Evolutionary conservation across 1,139 yeast species (phyloP), one percentile per base, ranked within the genome.

Genomic region (Debaryomyces sp.): DNA sequence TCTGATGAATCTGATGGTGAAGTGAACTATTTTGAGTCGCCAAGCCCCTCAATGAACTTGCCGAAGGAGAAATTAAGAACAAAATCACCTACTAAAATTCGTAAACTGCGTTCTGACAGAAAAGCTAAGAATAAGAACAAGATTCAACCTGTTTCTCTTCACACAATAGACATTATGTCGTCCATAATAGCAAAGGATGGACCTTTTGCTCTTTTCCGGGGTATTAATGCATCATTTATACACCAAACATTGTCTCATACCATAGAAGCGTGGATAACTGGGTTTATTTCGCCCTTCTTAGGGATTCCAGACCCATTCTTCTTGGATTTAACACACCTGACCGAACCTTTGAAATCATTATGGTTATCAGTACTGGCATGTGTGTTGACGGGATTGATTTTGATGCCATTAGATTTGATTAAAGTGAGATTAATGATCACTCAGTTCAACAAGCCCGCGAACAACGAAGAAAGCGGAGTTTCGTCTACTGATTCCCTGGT

Each of bases 231-330:
- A 1, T 78, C 96, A 1, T 92, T 91, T 62, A 75, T 94, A 30
- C 80, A 87, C 62, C 87, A 81, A 50, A 87, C 96, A 0, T 73
- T 91, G 39, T 81, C 87, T 1, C 83, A 85, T 49, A 88, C 96
- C 1, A 73, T 91, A 44, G 96, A 89, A 61, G 91, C 97, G 0
- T 92, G 98, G 97, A 76, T 90, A 40, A 86, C 96, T 0, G 97
- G 97, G 6, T 83, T 92, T 57, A 66, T 90, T 13, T 85, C 96
- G 6, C 94, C 96, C 3, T 74, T 89, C 46, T 70, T 89, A 49
- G 88, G 89, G 13, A 82, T 90, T n/a, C 96, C 97, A 0, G 97
- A 91, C 62, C 97, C 97, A 1, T 84, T 86, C 55, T 87, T 89
- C 64, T 84, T 90, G 54, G 96, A 89, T 56, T 79, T 89, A 53